phyloP scores from a whole-genome alignment of 2,329 filamentous ascomycete genomes.

The Knufia fluminis region DNA sequence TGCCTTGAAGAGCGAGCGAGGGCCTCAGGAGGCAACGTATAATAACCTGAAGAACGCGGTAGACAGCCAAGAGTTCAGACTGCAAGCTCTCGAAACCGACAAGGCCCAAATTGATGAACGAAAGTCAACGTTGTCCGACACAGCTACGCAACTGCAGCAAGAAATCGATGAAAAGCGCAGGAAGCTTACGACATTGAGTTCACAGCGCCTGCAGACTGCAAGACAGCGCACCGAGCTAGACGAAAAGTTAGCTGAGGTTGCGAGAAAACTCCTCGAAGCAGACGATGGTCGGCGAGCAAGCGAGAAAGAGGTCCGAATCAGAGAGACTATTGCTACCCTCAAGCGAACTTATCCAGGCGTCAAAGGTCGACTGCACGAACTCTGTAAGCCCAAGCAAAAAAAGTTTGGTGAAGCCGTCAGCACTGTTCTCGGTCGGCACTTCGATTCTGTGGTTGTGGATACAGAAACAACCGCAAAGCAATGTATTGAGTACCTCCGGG shows the following conservation, averaged over 20 bases:
- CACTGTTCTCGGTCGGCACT: conserved; percentile 83
- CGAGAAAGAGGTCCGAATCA: conserved; percentile 67
- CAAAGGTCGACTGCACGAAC: conserved; percentile 76
- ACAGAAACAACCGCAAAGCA: conserved; percentile 89
- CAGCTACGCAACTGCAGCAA: conserved; percentile 57
- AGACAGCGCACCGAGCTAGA: conserved; percentile 82
- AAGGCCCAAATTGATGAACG: conserved; percentile 60
- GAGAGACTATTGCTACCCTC: conserved; percentile 74
- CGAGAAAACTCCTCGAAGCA: conserved; percentile 72
- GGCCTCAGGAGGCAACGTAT: conserved; percentile 83
- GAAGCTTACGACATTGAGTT: conserved; percentile 75
- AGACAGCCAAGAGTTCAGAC: conserved; percentile 63
- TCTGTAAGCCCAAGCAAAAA: conserved; percentile 94
- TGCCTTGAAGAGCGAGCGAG: conserved; percentile 77
- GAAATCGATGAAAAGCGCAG: conserved; percentile 87
- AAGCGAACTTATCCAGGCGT: conserved; percentile 90
- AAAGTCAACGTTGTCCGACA: conserved; percentile 52
- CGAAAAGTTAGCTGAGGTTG: conserved; percentile 75
- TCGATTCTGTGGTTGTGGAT: conserved; percentile 90
- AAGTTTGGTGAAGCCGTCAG: conserved; percentile 91
- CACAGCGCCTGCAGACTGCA: conserved; percentile 69
- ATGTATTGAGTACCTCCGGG: conserved; percentile 88
- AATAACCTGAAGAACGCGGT: conserved; percentile 84
- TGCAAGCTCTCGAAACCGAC: conserved; percentile 66
- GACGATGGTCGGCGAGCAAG: conserved; percentile 78